Percentiles rank a stretch among this genome's conserved stretches.
These are phyloP conservation scores for Erodium moschatum DNA, from an alignment of 441 rosid species.

Conservation along the genomic window DNA sequence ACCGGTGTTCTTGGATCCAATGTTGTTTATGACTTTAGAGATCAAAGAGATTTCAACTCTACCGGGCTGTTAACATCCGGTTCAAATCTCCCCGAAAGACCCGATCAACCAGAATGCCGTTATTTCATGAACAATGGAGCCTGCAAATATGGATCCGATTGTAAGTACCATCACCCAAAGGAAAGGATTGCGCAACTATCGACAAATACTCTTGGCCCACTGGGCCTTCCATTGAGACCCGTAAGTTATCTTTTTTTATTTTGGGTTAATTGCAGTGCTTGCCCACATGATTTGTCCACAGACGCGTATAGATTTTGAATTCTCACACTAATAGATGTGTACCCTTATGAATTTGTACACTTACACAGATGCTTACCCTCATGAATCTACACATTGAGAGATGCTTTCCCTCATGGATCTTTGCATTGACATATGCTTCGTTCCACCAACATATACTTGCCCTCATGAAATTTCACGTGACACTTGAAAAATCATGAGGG, in stretches of 20 bases:
- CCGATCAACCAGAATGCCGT: constrained; percentile 66
- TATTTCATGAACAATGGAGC: constrained; percentile 61
- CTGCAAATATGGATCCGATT: constrained; percentile 67
- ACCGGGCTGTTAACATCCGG: constrained; percentile 29
- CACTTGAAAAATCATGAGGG: no score
- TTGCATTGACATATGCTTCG: no score
- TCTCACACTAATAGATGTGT: no score
- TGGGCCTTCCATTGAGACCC: constrained; percentile 58
- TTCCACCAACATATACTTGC: no score
- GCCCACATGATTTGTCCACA: no score
- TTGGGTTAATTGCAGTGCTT: no score
- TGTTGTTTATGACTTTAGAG: constrained; percentile 27
- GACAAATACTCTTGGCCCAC: constrained; percentile 30
- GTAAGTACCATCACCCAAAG: constrained; percentile 65
- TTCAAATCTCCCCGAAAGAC: constrained; percentile 42
- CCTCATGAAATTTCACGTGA: no score
- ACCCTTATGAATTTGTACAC: no score
- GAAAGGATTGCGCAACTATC: constrained; percentile 35
- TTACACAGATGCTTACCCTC: no score
- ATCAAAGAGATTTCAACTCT: constrained; percentile 32
- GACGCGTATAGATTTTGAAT: no score
- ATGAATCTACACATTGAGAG: no score
- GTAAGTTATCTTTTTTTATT: constrained; percentile 35
- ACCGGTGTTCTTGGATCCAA: constrained; percentile 32
- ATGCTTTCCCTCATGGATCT: no score